Percentiles rank a stretch among this genome's conserved stretches.
These are phyloP conservation scores for Fonsecaea pedrosoi DNA, from an alignment of 2,329 filamentous ascomycete genomes.

Conservation along the genomic window DNA sequence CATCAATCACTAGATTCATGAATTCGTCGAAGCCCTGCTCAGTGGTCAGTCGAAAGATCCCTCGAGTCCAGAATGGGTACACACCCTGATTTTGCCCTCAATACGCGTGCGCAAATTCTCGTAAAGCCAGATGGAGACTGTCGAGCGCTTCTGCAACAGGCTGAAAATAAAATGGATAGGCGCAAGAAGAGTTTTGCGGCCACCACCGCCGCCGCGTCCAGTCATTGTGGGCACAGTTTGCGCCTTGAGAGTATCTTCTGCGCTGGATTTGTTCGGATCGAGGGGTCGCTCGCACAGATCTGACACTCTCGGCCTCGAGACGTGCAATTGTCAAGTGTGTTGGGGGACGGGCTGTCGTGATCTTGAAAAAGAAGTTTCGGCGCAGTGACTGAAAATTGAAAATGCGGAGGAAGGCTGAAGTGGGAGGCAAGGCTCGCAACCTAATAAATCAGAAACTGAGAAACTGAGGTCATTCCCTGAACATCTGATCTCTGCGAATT, in stretches of 20 bases:
- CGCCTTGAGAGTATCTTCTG: not conserved
- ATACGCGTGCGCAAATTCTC: slow-evolving; percentile 94
- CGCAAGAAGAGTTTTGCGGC: slow-evolving; percentile 72
- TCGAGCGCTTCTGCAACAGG: slow-evolving; percentile 81
- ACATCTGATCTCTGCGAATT: slow-evolving; percentile 14
- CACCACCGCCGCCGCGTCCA: slow-evolving; percentile 62
- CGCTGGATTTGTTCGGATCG: not conserved
- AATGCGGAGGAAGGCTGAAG: slow-evolving; percentile 32
- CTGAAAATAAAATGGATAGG: slow-evolving; percentile 94
- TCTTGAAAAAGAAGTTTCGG: slow-evolving; percentile 7
- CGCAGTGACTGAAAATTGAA: slow-evolving; percentile 6
- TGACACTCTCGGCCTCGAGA: not conserved
- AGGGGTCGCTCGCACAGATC: not conserved
- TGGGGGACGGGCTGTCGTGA: not conserved
- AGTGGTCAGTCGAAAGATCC: slow-evolving; percentile 26
- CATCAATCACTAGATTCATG: slow-evolving; percentile 97
- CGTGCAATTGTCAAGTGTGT: not conserved
- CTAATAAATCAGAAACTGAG: slow-evolving; percentile 15
- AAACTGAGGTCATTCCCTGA: slow-evolving; percentile 30
- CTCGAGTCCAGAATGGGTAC: slow-evolving; percentile 43
- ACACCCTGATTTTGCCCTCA: slow-evolving; percentile 91
- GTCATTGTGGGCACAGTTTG: slow-evolving; percentile 51
- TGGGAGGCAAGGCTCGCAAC: slow-evolving; percentile 20
- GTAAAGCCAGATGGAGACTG: slow-evolving; percentile 94
- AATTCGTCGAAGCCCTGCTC: slow-evolving; percentile 96